A percentile compares a stretch with the other conserved stretches of the same genome.
Evolutionary conservation across 169 alveolate genomes (phyloP).

Genomic region (Eimeria sp.): DNA sequence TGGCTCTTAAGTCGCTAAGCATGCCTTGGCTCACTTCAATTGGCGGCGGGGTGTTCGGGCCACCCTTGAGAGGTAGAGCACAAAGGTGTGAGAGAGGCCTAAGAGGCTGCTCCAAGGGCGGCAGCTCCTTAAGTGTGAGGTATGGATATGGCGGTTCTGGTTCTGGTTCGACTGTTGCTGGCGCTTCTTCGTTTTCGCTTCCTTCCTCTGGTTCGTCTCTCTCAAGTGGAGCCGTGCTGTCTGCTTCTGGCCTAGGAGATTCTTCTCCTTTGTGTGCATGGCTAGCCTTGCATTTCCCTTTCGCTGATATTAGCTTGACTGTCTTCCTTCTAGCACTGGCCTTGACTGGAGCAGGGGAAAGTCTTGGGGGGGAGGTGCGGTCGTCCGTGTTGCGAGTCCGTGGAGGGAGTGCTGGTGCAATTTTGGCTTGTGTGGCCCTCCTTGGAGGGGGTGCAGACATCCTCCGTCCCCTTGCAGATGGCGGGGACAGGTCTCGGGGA

Average conservation of each 20-base stretch:
- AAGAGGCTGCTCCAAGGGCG: constrained; percentile 32
- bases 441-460: constrained; percentile 56
- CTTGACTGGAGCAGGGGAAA: background rate
- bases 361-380: background rate
- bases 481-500: constrained; percentile 38
- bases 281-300: background rate
- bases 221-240: background rate
- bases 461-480: constrained; percentile 45
- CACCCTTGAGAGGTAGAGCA: background rate
- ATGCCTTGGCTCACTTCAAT: constrained; percentile 19
- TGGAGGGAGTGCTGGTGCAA: constrained; percentile 15
- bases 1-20: background rate
- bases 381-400: constrained; percentile 20
- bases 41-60: constrained; percentile 12
- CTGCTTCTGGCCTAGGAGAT: background rate
- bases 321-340: constrained; percentile 6
- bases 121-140: constrained; percentile 33
- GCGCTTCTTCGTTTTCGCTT: background rate
- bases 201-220: background rate
- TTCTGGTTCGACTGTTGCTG: background rate
- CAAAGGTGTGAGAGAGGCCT: constrained; percentile 20
- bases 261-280: background rate
- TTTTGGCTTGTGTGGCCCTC: constrained; percentile 26
- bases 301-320: background rate
- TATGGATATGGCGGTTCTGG: constrained; percentile 48